Conservation (phyloP, 352 stramenopile genomes). For the Phytopythium cucurbitacearum region DNA sequence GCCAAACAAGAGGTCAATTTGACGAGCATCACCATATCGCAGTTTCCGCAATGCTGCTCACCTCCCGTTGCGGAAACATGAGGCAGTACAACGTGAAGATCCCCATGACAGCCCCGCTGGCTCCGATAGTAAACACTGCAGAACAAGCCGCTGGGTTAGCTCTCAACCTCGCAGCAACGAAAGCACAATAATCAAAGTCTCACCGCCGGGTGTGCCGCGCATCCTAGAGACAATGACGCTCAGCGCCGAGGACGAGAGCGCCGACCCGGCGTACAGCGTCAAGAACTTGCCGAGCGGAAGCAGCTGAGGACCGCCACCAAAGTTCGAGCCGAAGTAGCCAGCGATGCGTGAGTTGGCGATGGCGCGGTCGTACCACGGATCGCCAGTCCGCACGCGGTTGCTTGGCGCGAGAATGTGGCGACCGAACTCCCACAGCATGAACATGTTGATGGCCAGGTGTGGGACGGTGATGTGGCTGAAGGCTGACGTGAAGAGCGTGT, state of each 20-base stretch:
- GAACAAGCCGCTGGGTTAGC: not conserved
- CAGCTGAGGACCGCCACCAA: conserved; percentile 23
- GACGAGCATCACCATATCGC: not conserved
- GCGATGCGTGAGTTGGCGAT: conserved; percentile 44
- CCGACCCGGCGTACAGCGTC: conserved; percentile 66
- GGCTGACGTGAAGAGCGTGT: conserved; percentile 73
- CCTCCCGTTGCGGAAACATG: conserved; percentile 58
- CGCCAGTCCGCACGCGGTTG: conserved; percentile 24
- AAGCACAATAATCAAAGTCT: not conserved
- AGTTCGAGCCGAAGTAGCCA: conserved; percentile 18
- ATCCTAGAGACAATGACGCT: conserved; percentile 66
- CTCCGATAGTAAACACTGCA: conserved; percentile 76
- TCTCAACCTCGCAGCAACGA: too few relatives aligned
- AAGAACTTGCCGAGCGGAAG: conserved; percentile 64
- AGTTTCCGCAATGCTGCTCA: conserved; percentile 14
- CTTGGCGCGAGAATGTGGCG: conserved; percentile 52
- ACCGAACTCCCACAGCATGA: conserved; percentile 87
- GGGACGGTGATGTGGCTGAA: conserved; percentile 83
- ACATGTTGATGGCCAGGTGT: conserved; percentile 86
- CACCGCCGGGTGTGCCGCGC: conserved; percentile 51
- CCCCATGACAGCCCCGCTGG: conserved; percentile 76
- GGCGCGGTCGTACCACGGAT: conserved; percentile 46
- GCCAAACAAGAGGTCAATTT: not conserved
- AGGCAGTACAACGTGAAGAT: conserved; percentile 77
- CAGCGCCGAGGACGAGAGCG: conserved; percentile 59